Percentiles rank a stretch among this genome's conserved stretches.
Conservation (phyloP, 192 early-diverging fungal genomes). For the Phycomyces blakesleeanus region DNA sequence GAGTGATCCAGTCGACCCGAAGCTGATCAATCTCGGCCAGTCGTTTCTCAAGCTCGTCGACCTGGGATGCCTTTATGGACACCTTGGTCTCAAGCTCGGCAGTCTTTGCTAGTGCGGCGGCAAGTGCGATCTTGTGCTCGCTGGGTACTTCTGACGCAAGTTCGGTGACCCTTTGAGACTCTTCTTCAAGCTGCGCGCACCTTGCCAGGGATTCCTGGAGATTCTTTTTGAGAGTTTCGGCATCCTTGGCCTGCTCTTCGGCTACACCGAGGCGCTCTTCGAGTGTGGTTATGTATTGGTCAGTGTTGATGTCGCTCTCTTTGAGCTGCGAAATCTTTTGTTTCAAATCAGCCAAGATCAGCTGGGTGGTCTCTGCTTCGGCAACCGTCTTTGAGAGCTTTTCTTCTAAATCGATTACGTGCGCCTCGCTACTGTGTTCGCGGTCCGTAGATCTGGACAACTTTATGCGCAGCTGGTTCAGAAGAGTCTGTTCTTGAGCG, state of each 20-base stretch:
- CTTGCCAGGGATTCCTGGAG: background rate
- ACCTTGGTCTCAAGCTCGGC: background rate
- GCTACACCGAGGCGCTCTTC: slow-evolving; percentile 19
- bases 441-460: slow-evolving; percentile 38
- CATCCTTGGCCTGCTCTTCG: slow-evolving; percentile 7
- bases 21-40: background rate
- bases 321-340: slow-evolving; percentile 48
- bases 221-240: slow-evolving; percentile 1
- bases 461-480: slow-evolving; percentile 38
- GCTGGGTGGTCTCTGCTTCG: slow-evolving; percentile 30
- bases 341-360: slow-evolving; percentile 26
- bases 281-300: slow-evolving; percentile 40
- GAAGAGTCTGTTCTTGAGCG: slow-evolving; percentile 33
- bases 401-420: slow-evolving; percentile 35
- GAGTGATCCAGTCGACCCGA: too few relatives aligned
- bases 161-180: background rate
- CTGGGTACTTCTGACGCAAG: background rate
- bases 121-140: too few relatives aligned
- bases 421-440: slow-evolving; percentile 41
- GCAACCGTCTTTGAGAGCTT: slow-evolving; percentile 25
- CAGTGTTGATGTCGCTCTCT: slow-evolving; percentile 39
- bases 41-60: background rate
- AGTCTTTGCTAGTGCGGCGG: background rate
- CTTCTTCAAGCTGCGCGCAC: background rate
- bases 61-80: background rate